phyloP scores from a whole-genome alignment of 140 eudicot genomes.

The Anethum foeniculum region DNA sequence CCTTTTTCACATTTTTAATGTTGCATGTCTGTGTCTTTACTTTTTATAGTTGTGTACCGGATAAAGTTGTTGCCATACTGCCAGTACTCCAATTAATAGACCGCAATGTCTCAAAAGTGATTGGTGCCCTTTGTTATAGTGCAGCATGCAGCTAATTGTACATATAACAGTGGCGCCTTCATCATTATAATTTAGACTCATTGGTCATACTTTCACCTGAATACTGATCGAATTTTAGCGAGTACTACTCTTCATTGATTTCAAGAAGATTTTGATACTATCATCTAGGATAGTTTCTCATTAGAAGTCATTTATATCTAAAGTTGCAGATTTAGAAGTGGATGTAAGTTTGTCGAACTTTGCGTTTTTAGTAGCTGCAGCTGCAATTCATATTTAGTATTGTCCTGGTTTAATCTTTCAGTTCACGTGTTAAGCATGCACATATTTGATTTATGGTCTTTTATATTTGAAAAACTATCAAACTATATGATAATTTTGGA shows the following conservation, averaged over 20 bases:
- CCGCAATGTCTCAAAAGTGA: not conserved
- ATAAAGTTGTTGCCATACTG: not conserved
- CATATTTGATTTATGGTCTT: not conserved
- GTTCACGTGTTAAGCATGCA: not conserved
- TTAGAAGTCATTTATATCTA: not conserved
- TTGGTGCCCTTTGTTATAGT: not conserved
- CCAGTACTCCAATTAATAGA: not conserved
- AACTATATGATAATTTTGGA: not conserved
- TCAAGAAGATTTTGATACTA: not conserved
- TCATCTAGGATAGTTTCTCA: not conserved
- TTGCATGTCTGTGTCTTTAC: not conserved
- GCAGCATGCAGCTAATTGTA: not conserved
- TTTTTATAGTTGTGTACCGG: not conserved
- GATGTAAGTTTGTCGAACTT: not conserved
- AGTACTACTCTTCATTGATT: not conserved
- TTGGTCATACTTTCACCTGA: not conserved
- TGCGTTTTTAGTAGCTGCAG: no score
- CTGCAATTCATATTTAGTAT: not conserved
- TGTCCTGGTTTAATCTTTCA: not conserved
- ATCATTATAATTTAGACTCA: not conserved
- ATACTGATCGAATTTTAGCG: not conserved
- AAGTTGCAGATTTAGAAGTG: not conserved
- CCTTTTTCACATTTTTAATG: not conserved
- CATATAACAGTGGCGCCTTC: not conserved
- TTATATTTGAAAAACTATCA: not conserved